phyloP scores from a whole-genome alignment of 352 stramenopile species.

The Phytophthora fragariaefolia region DNA sequence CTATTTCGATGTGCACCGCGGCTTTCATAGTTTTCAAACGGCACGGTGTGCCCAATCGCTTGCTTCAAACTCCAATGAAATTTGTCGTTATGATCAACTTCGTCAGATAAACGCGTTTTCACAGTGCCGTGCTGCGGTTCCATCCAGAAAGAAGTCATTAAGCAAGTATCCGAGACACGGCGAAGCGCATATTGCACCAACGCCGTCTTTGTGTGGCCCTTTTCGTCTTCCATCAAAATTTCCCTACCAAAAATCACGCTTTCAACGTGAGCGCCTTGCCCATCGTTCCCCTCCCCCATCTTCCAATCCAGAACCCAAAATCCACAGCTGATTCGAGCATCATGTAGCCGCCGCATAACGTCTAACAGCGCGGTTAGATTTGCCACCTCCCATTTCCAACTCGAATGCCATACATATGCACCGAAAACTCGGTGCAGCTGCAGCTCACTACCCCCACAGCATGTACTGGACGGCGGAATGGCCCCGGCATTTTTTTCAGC shows the following conservation, averaged over 20 bases:
- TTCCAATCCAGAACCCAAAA: slow-evolving; percentile 90
- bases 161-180: slow-evolving; percentile 72
- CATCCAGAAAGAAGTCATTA: slow-evolving; percentile 92
- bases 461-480: slow-evolving; percentile 52
- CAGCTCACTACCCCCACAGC: slow-evolving; percentile 82
- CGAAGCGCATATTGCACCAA: slow-evolving; percentile 84
- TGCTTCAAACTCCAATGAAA: slow-evolving; percentile 78
- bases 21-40: slow-evolving; percentile 54
- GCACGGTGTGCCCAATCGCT: slow-evolving; percentile 70
- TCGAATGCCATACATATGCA: slow-evolving; percentile 89
- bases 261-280: slow-evolving; percentile 51
- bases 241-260: slow-evolving; percentile 87
- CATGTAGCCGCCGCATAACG: slow-evolving; percentile 77
- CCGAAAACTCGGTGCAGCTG: slow-evolving; percentile 80
- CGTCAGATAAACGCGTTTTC: slow-evolving; percentile 57
- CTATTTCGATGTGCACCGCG: slow-evolving; percentile 16
- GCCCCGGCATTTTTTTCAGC: slow-evolving; percentile 42
- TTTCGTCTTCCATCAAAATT: slow-evolving; percentile 85
- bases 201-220: slow-evolving; percentile 72
- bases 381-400: slow-evolving; percentile 82
- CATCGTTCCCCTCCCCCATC: slow-evolving; percentile 64
- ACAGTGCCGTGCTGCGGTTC: slow-evolving; percentile 83
- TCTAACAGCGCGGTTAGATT: slow-evolving; percentile 59
- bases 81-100: slow-evolving; percentile 52
- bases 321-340: slow-evolving; percentile 69